These are phyloP conservation scores for Annulohypoxylon truncatum DNA, from an alignment of 2,329 filamentous ascomycete genomes.

Conservation along the genomic window DNA sequence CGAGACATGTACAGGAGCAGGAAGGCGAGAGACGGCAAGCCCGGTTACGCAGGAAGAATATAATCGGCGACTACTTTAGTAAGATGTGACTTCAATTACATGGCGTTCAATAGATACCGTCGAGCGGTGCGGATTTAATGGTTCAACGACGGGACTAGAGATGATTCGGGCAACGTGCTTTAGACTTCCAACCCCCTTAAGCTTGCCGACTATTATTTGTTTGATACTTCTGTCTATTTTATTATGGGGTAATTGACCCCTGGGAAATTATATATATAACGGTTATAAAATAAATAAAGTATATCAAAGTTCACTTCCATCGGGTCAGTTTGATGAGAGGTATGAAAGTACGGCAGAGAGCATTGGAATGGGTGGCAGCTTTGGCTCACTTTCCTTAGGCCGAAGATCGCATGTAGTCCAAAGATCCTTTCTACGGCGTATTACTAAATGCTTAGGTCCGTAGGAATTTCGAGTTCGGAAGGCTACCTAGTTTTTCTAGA, in stretches of 20 bases:
- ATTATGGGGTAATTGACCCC: not conserved
- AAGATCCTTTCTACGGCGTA: not conserved
- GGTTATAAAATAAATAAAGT: constrained; percentile 6
- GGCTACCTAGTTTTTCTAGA: not conserved
- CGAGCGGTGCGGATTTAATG: constrained; percentile 41
- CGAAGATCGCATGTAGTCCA: not conserved
- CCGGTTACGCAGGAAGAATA: constrained; percentile 40
- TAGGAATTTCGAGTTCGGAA: not conserved
- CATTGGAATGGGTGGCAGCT: not conserved
- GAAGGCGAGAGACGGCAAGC: constrained; percentile 57
- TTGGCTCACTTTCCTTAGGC: not conserved
- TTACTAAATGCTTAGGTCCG: not conserved
- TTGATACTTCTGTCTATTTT: constrained; percentile 28
- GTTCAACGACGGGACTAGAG: constrained; percentile 17
- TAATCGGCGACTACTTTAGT: constrained; percentile 7
- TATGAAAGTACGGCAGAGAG: too few species aligned
- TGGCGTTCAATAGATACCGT: constrained; percentile 46
- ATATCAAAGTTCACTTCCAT: not conserved
- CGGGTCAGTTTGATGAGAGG: too few species aligned
- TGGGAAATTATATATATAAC: constrained; percentile 26
- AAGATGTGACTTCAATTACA: not conserved
- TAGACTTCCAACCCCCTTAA: constrained; percentile 6
- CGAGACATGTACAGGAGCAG: constrained; percentile 70
- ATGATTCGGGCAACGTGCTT: constrained; percentile 24
- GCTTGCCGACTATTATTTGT: constrained; percentile 30